Base-by-base conservation (phyloP, 2,329 filamentous ascomycete genomes). In the Chaetomiaceae sp. region DNA sequence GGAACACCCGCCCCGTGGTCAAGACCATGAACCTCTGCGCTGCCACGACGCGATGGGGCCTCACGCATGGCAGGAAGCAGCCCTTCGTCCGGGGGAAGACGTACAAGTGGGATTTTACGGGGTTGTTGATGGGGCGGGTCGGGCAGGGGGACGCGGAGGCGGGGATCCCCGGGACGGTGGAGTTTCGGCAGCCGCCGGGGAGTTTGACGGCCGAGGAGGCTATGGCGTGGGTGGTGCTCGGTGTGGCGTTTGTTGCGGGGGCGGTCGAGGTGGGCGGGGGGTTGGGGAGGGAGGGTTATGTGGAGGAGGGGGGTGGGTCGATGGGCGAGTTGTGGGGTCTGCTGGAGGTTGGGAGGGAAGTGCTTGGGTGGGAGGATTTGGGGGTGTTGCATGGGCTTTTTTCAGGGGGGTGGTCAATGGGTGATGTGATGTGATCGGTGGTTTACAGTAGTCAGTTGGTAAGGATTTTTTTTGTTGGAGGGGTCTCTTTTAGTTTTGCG, bases 101-200 rank as follows among this genome's bases (percentile, higher is more conserved):
- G 27, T 73, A 69, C 59, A 72, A 71, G 63, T 73, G 70, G 70
- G 66, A 72, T 45, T 67, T 72, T 47, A 60, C 65, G 0, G 63
- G 65, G 1, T 61, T 71, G 37, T 34, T 67, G 30, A 32, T 55
- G 8, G 40, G 48, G 6, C 3, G 13, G 14, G 14, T 5, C 20
- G 14, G 5, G 4, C 11, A 6, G 2, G 43, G 34, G 10, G 33
- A 27, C 5, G 46, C 30, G 6, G 53, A 55, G 1, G 46, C 43
- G 1, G 55, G 58, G 5, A 54, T 59, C n/a, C 8, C 3, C 4
- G 67, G 66, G 5, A 69, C 67, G 7, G 58, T 73, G 20, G 70
- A 72, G 59, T 73, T 67, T 44, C 65, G 70, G 3, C 70, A 72
- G 64, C 60, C 67, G 11, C 63, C 66, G 2, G 70, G 69, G 7